Evolutionary conservation across 805 yeast genomes (phyloP).

Genomic region (Monosporozyma servazzii): DNA sequence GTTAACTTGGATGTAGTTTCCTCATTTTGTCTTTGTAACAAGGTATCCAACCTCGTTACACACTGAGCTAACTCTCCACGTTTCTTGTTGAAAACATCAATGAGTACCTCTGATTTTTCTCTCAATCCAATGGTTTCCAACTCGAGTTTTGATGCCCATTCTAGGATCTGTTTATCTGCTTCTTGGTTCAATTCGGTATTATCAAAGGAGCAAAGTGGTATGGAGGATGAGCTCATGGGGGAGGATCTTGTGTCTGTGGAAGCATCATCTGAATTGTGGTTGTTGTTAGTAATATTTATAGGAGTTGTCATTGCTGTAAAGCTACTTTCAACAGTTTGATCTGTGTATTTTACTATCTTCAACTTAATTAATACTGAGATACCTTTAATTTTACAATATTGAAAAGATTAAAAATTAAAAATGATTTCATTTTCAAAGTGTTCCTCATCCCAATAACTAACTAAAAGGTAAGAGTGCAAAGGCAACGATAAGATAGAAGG

Average conservation of each 20-base stretch:
- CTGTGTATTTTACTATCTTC: no score
- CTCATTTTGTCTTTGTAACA: neutral
- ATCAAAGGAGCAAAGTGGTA: neutral
- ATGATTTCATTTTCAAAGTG: neutral
- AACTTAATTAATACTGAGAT: no score
- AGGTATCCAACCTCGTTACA: neutral
- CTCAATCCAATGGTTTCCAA: slow-evolving; percentile 39
- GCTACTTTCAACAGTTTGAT: no score
- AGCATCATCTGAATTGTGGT: neutral
- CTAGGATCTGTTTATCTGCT: slow-evolving; percentile 30
- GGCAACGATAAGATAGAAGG: neutral
- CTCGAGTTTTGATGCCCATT: slow-evolving; percentile 46
- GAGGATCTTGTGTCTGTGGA: slow-evolving; percentile 1
- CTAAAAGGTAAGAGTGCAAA: neutral
- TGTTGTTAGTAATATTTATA: neutral
- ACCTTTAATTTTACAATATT: neutral
- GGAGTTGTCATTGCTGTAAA: neutral
- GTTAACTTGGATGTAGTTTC: neutral
- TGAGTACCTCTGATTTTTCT: slow-evolving; percentile 20
- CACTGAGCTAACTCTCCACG: slow-evolving; percentile 5
- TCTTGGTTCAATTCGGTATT: slow-evolving; percentile 10
- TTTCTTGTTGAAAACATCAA: slow-evolving; percentile 13
- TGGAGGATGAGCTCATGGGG: neutral
- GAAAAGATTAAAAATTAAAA: neutral
- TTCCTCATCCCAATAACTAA: neutral